Evolutionary conservation across 192 early-diverging fungal genomes (phyloP).

Genomic region (Rhizophagus sp.): DNA sequence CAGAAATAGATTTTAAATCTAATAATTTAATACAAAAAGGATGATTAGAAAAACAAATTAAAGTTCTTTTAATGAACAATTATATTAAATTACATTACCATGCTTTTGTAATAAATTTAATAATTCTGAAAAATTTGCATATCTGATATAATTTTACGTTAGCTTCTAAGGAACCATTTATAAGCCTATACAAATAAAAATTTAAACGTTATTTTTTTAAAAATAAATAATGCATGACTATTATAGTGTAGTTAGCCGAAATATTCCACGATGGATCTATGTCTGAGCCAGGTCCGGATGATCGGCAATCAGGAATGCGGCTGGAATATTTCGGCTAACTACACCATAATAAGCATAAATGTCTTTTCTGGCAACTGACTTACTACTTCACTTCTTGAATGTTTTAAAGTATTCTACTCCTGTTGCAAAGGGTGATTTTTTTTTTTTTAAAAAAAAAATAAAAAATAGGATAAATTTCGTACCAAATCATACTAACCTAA

Average conservation of each 20-base stretch:
- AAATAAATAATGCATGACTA: too few species aligned
- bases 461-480: not conserved
- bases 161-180: constrained; percentile 56
- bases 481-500: constrained; percentile 58
- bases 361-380: constrained; percentile 54
- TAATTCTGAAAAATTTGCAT: constrained; percentile 14
- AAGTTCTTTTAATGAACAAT: not conserved
- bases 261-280: too few species aligned
- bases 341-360: too few species aligned
- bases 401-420: constrained; percentile 48
- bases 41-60: not conserved
- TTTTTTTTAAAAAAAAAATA: too few species aligned
- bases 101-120: constrained; percentile 27
- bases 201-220: not conserved
- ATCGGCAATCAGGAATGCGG: too few species aligned
- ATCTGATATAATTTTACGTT: constrained; percentile 45
- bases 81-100: not conserved
- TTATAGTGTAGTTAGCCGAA: too few species aligned
- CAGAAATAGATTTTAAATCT: constrained; percentile 51
- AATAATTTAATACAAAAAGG: constrained; percentile 26
- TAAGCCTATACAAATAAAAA: constrained; percentile 31
- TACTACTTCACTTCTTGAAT: constrained; percentile 46
- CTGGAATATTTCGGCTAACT: too few species aligned
- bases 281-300: too few species aligned
- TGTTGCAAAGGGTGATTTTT: constrained; percentile 35